Base-by-base conservation (phyloP, 768 basidiomycete species). In the Phlebiopsis flavidoalba region DNA sequence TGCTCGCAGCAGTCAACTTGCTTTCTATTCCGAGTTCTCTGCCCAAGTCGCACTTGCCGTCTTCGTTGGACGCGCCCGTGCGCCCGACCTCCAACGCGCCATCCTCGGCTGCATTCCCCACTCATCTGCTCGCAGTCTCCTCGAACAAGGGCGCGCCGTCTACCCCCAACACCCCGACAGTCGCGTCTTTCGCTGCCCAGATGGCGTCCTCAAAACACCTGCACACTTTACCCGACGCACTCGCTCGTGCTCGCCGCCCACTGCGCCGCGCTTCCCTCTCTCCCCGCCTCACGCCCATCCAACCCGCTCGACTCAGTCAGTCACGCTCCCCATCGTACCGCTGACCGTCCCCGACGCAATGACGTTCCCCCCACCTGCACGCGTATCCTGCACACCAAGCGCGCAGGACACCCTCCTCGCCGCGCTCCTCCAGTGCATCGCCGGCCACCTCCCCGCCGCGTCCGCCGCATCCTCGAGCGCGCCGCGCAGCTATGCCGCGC, bases 211-310 rank as follows among this genome's bases (percentile, higher is more conserved):
- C 73, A n/a, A n/a, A 62, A 64, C 6, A 67, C 67, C 35, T 62
- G 69, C 22, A 66, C 79, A 10, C 76, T 92, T 56, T 86, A 81
- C 64, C 86, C 91, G 5, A 80, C 83, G 11, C 91, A 93, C 72
- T 82, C 83, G 36, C 72, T 90, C 55, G 77, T 92, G 47, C 79
- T 93, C 57, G 86, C 86, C 7, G 77, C 86, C 0, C 79, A 89
- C 67, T 93, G 88, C 69, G 74, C 89, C 17, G 77, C 80, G 47
- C 78, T 92, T 6, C 84, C 87, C 0, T 72, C 78, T 22, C 77
- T 89, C 26, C 81, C 67, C 40, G 67, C 72, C 10, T 53, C 68
- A 50, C 43, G 72, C 35, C 61, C 72, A 14, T 59, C 73, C 45
- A 49, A 62, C 56, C n/a, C 64, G 73, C 36, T 66, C 76, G 0